Evolutionary conservation across 306 rosid species (phyloP).

Genomic region (Parietaria judaica): DNA sequence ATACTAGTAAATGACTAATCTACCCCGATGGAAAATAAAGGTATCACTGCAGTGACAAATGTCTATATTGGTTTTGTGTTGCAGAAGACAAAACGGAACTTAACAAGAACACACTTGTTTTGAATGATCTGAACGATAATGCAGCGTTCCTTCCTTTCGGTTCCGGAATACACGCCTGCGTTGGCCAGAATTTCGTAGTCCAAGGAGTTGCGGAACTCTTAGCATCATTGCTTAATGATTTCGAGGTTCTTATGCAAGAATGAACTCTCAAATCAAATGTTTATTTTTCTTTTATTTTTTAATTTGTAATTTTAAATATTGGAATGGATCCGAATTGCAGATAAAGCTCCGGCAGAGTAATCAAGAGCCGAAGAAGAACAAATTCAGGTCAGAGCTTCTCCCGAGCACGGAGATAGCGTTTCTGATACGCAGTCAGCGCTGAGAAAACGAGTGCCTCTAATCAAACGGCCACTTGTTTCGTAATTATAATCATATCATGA

Average conservation of each 20-base stretch:
- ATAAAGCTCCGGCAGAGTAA: constrained; percentile 36
- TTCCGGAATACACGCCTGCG: constrained; percentile 60
- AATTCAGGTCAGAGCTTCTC: constrained; percentile 23
- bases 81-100: constrained; percentile 23
- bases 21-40: no score
- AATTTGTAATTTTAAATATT: constrained; percentile 12
- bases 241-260: constrained; percentile 43
- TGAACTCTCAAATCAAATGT: neutral
- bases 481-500: neutral
- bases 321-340: constrained; percentile 24
- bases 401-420: constrained; percentile 37
- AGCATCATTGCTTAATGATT: constrained; percentile 46
- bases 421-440: constrained; percentile 27
- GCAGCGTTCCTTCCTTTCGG: constrained; percentile 76
- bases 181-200: constrained; percentile 63
- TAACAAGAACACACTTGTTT: constrained; percentile 27
- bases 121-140: constrained; percentile 57
- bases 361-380: constrained; percentile 20
- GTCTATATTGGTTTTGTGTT: constrained; percentile 27
- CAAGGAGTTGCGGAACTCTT: constrained; percentile 51
- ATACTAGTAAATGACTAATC: no score
- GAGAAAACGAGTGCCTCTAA: constrained; percentile 22
- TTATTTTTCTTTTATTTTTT: neutral
- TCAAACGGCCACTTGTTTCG: neutral
- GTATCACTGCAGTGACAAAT: constrained; percentile 2